phyloP scores from a whole-genome alignment of 306 rosid genomes.

The Quercus mongolica region DNA sequence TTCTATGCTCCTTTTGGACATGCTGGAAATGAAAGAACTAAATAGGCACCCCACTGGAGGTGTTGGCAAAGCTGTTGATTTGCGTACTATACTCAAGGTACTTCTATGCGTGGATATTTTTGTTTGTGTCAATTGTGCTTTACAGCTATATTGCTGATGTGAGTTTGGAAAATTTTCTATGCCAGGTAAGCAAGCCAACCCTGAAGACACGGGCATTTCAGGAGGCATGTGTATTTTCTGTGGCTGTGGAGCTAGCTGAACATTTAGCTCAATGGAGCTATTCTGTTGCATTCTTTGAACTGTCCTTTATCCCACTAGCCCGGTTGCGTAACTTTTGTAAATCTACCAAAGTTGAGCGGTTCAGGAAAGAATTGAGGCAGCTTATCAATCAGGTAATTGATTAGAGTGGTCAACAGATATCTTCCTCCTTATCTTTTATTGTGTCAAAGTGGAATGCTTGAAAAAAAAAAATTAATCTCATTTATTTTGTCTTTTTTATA shows the following conservation, averaged over 20 bases:
- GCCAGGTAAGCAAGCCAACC: slow-evolving; percentile 77
- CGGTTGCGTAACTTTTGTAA: slow-evolving; percentile 82
- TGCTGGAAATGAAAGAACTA: slow-evolving; percentile 95
- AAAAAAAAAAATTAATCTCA: not conserved
- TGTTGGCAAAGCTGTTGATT: slow-evolving; percentile 83
- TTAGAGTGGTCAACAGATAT: not conserved
- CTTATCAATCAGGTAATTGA: slow-evolving; percentile 72
- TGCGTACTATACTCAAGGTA: slow-evolving; percentile 79
- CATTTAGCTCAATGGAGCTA: slow-evolving; percentile 92
- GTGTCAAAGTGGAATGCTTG: not conserved
- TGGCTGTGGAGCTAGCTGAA: slow-evolving; percentile 86
- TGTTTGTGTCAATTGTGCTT: not conserved
- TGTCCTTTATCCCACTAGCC: slow-evolving; percentile 74
- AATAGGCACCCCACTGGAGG: slow-evolving; percentile 81
- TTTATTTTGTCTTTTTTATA: too few relatives aligned
- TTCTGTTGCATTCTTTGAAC: slow-evolving; percentile 79
- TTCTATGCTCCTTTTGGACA: slow-evolving; percentile 87
- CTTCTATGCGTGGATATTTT: not conserved
- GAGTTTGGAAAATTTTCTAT: slow-evolving; percentile 20
- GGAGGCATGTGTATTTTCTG: slow-evolving; percentile 91
- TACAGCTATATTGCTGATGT: slow-evolving; percentile 1
- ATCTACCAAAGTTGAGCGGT: slow-evolving; percentile 79
- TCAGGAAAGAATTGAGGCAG: slow-evolving; percentile 66
- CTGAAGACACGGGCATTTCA: slow-evolving; percentile 93
- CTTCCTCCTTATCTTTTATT: not conserved